These are phyloP conservation scores for Trichoderma sp. DNA, from an alignment of 2,329 filamentous ascomycete genomes.

Conservation along the genomic window DNA sequence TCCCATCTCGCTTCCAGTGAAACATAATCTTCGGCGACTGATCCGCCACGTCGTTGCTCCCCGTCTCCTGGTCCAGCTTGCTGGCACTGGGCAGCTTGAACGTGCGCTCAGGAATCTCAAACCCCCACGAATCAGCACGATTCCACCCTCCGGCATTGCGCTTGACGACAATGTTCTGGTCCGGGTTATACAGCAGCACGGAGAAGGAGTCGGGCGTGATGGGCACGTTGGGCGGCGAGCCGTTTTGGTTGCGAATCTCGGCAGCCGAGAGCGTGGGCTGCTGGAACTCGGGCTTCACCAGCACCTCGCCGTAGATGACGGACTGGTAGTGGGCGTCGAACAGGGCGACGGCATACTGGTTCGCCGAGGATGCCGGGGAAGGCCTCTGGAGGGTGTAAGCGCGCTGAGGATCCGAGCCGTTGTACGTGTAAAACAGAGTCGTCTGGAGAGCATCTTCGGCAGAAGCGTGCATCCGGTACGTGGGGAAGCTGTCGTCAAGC, in stretches of 20 bases:
- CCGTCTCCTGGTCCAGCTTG: slow-evolving; percentile 69
- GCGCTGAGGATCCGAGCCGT: slow-evolving; percentile 76
- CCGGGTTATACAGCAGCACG: slow-evolving; percentile 92
- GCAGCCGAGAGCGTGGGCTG: slow-evolving; percentile 79
- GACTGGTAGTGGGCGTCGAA: slow-evolving; percentile 78
- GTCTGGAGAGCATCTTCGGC: slow-evolving; percentile 54
- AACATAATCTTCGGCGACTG: slow-evolving; percentile 75
- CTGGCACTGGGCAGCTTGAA: slow-evolving; percentile 80
- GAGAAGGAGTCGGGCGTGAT: slow-evolving; percentile 74
- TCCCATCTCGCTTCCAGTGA: slow-evolving; percentile 84
- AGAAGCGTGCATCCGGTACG: slow-evolving; percentile 54
- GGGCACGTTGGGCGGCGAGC: slow-evolving; percentile 57
- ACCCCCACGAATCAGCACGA: slow-evolving; percentile 79
- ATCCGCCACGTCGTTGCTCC: slow-evolving; percentile 40
- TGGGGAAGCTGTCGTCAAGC: slow-evolving; percentile 94
- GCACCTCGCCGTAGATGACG: slow-evolving; percentile 82
- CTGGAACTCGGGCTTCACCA: slow-evolving; percentile 81
- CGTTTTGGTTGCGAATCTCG: slow-evolving; percentile 68
- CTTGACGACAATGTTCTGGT: slow-evolving; percentile 72
- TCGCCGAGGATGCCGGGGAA: slow-evolving; percentile 63
- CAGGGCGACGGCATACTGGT: slow-evolving; percentile 82
- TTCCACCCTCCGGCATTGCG: slow-evolving; percentile 76
- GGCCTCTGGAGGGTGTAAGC: slow-evolving; percentile 81
- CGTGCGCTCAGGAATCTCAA: slow-evolving; percentile 82
- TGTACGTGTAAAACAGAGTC: slow-evolving; percentile 60